phyloP scores from a whole-genome alignment of 108 stramenopile genomes.

The Cyclotella distinguenda region DNA sequence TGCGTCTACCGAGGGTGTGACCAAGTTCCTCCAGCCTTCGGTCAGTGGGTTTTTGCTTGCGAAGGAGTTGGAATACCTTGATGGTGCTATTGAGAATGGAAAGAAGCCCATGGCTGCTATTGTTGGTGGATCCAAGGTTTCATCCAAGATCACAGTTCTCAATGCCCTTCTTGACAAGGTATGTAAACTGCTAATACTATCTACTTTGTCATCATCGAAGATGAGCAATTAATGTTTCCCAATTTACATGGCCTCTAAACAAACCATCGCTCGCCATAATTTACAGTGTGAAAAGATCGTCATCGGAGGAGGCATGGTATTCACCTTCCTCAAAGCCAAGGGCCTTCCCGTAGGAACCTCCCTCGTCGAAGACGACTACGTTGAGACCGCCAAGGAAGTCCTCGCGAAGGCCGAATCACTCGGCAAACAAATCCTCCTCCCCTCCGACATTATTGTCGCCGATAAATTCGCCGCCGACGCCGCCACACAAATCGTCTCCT shows the following conservation, averaged over 20 bases:
- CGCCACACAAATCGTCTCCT: slow-evolving; percentile 78
- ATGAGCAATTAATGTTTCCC: neutral
- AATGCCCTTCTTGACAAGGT: slow-evolving; percentile 96
- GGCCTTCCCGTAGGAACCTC: slow-evolving; percentile 90
- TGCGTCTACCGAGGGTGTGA: slow-evolving; percentile 99
- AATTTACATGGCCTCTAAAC: neutral
- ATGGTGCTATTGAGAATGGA: slow-evolving; percentile 93
- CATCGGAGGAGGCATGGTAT: slow-evolving; percentile 99
- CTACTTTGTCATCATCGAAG: neutral
- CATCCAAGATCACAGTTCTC: slow-evolving; percentile 99
- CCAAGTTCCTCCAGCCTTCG: slow-evolving; percentile 87
- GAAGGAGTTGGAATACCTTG: slow-evolving; percentile 99
- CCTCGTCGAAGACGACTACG: slow-evolving; percentile 96
- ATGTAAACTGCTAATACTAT: neutral
- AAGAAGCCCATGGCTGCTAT: slow-evolving; percentile 99
- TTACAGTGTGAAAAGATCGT: slow-evolving; percentile 94
- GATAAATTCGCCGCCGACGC: slow-evolving; percentile 91
- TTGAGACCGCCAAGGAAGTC: slow-evolving; percentile 96
- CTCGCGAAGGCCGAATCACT: slow-evolving; percentile 90
- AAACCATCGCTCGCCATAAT: neutral
- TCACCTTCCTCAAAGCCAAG: slow-evolving; percentile 99
- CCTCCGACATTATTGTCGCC: slow-evolving; percentile 93
- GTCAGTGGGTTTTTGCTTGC: slow-evolving; percentile 95
- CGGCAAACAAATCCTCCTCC: slow-evolving; percentile 93
- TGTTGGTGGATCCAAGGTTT: slow-evolving; percentile 99